phyloP scores from a whole-genome alignment of 2,329 filamentous ascomycete species.

The Chaetoscypha palmicola region DNA sequence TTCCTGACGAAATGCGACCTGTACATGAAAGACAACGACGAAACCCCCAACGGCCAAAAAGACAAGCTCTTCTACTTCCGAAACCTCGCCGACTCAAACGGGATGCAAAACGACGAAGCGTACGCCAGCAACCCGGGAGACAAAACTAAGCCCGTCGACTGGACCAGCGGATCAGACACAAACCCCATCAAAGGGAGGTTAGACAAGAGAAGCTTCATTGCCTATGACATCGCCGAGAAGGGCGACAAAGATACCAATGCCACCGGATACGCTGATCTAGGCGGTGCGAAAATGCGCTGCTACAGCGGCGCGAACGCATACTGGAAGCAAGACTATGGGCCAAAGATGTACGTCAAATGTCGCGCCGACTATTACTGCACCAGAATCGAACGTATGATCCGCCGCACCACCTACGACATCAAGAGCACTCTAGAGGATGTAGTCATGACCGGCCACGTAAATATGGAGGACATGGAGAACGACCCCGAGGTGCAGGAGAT shows the following conservation, averaged over 20 bases:
- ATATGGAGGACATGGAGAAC: neutral
- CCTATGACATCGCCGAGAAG: neutral
- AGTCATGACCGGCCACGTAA: neutral
- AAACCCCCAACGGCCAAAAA: neutral
- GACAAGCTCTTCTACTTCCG: constrained; percentile 4
- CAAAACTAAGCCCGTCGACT: neutral
- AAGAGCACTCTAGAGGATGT: neutral
- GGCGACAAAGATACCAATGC: neutral
- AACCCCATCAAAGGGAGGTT: constrained; percentile 1
- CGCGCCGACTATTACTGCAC: constrained; percentile 2
- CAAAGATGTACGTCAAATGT: constrained; percentile 3
- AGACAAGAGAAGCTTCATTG: neutral
- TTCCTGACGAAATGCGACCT: neutral
- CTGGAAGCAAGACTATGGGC: neutral
- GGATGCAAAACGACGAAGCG: neutral
- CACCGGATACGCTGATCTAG: neutral
- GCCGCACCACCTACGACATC: neutral
- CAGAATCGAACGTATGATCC: neutral
- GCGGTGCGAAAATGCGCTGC: neutral
- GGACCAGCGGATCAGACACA: neutral
- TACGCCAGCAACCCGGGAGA: neutral
- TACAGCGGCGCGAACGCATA: neutral
- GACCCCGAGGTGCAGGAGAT: neutral
- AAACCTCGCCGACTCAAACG: neutral
- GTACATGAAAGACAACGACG: neutral